Evolutionary conservation across 1,284 basidiomycete species (phyloP).

Genomic region (Fomes fomentarius): DNA sequence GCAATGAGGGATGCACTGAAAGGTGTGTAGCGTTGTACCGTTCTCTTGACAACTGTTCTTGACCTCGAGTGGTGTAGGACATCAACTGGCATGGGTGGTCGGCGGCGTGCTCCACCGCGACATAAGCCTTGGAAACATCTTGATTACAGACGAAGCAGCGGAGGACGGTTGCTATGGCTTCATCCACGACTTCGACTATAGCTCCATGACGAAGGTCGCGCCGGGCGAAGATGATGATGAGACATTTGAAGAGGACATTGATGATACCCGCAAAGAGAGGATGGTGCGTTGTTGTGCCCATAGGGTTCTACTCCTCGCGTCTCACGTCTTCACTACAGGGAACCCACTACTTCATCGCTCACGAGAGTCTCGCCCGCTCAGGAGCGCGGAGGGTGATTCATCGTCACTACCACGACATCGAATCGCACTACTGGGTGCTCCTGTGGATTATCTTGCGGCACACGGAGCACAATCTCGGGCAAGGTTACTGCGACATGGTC

Average conservation of each 20-base stretch:
- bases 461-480: constrained; percentile 2
- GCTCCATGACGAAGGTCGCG: constrained; percentile 1
- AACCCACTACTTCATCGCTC: background rate
- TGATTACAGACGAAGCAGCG: constrained; percentile 6
- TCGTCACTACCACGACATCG: constrained; percentile 15
- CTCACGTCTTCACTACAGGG: no score
- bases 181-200: constrained; percentile 23
- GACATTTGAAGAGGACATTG: background rate
- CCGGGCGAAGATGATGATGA: background rate
- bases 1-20: constrained; percentile 16
- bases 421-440: constrained; percentile 25
- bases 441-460: constrained; percentile 19
- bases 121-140: constrained; percentile 19
- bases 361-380: background rate
- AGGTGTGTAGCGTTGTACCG: constrained; percentile 1
- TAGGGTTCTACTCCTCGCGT: no score
- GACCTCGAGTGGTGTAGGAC: constrained; percentile 3
- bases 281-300: no score
- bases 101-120: constrained; percentile 18
- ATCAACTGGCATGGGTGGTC: background rate
- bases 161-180: constrained; percentile 10
- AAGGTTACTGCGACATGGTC: background rate
- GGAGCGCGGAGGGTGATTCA: constrained; percentile 4
- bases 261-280: no score
- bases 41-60: background rate